Base-by-base conservation (phyloP, 805 yeast genomes). In the Cyberlindnera maclurae region DNA sequence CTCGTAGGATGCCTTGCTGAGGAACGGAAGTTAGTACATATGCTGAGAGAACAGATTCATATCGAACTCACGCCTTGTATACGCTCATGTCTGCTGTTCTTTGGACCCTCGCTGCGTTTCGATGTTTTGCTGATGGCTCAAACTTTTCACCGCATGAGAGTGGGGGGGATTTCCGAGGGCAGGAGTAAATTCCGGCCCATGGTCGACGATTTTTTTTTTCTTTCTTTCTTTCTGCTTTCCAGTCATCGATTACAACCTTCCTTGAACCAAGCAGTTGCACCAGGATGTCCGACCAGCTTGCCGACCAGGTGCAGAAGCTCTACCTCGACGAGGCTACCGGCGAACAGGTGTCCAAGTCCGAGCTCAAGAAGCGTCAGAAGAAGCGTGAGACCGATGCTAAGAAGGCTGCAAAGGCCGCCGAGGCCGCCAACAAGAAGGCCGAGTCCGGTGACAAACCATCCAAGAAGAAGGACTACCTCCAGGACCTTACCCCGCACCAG, bases 291-390 rank as follows among this genome's bases (percentile, higher is more conserved):
- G 52, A 62, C 39, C 68, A 75, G 57, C 82, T 71, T 37, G 63
- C 95, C 38, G 96, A 88, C 56, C 77, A 72, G 48, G 78, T 83
- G 42, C 82, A 82, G 59, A 83, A 84, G 60, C 63, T 78, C 34
- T 82, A 82, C 64, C 71, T 90, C 51, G 98, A 90, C 62, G 96
- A 88, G 43, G 95, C 68, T 54, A 93, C 97, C 46, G 97, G 97
- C 35, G 98, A 90, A 68, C 84, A 78, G 66, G 96, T 90, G 34
- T 93, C 97, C 58, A 90, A 90, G 71, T 74, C 93, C 45, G 98
- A 90, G 67, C 79, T 90, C 68, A 90, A 90, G 74, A 87, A 85
- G 74, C 83, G 98, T 70, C 87, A 84, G 67, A 93, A 93, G 75
- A 72, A 71, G 50, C 81, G 97, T 64, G 83, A 79, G 54, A 67